phyloP scores from a whole-genome alignment of 768 basidiomycete species.

The Boletus pseudo-olivaceus region DNA sequence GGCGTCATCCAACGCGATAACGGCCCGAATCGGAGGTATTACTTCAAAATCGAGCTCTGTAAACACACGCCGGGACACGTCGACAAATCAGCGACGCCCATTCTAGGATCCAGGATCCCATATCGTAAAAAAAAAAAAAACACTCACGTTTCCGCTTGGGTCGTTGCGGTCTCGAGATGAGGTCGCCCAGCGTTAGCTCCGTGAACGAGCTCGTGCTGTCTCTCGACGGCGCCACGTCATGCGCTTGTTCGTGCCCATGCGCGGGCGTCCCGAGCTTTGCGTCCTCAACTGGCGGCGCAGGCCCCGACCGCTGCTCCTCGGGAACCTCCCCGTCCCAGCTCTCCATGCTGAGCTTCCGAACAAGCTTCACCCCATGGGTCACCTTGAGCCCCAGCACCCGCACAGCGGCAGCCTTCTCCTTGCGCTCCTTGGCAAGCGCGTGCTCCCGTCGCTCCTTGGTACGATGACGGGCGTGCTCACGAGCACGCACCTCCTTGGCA shows the following conservation, averaged over 20 bases:
- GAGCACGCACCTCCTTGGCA: constrained; percentile 31
- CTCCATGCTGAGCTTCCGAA: constrained; percentile 27
- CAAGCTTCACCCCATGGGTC: constrained; percentile 12
- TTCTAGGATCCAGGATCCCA: neutral
- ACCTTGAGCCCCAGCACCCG: constrained; percentile 21
- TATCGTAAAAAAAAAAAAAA: neutral
- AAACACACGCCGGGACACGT: neutral
- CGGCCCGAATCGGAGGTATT: constrained; percentile 29
- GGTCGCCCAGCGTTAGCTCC: constrained; percentile 26
- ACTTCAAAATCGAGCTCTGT: constrained; percentile 30
- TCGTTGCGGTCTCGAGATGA: constrained; percentile 23
- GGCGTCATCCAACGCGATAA: constrained; percentile 30
- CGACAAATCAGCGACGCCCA: neutral
- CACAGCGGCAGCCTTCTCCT: constrained; percentile 23
- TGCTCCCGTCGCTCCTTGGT: constrained; percentile 32
- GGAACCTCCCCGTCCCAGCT: constrained; percentile 28
- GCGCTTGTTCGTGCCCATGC: neutral
- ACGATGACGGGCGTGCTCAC: constrained; percentile 33
- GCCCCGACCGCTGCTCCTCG: neutral
- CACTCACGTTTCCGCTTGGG: constrained; percentile 26
- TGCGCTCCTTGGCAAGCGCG: constrained; percentile 29
- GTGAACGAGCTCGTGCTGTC: constrained; percentile 9
- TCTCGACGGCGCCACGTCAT: constrained; percentile 4
- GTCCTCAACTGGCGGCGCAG: neutral
- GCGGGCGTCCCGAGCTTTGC: neutral